Conservation (phyloP, 306 rosid species). For the Gynostemma pentaphyllum region DNA sequence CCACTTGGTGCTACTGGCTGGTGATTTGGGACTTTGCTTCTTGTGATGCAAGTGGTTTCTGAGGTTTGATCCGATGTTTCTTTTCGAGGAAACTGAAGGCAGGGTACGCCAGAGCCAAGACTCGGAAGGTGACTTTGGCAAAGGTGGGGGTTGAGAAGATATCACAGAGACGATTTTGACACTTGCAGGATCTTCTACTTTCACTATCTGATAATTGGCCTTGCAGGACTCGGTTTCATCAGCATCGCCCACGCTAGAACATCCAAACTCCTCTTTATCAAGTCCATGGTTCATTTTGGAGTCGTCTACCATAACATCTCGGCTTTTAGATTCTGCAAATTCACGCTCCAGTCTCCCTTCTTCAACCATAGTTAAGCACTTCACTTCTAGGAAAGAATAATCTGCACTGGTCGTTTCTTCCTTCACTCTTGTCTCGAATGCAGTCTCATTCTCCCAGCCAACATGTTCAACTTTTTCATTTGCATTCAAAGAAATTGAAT, state of each 20-base stretch:
- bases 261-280: not conserved
- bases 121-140: conserved; percentile 89
- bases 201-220: conserved; percentile 21
- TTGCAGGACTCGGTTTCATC: conserved; percentile 17
- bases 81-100: conserved; percentile 42
- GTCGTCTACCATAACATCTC: conserved; percentile 22
- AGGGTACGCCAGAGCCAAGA: conserved; percentile 91
- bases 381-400: conserved; percentile 27
- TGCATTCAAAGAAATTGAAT: conserved; percentile 22
- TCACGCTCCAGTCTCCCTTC: conserved; percentile 15
- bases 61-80: conserved; percentile 20
- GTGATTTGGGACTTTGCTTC: conserved; percentile 27
- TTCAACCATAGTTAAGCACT: conserved; percentile 24
- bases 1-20: conserved; percentile 58
- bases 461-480: conserved; percentile 18
- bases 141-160: conserved; percentile 59
- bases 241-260: not conserved
- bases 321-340: conserved; percentile 9
- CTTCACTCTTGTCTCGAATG: conserved; percentile 17
- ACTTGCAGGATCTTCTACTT: conserved; percentile 21
- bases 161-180: conserved; percentile 11
- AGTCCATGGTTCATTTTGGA: not conserved
- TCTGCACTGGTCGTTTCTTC: conserved; percentile 21
- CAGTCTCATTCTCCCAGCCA: conserved; percentile 14
- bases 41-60: conserved; percentile 19